A percentile compares a stretch with the other conserved stretches of the same genome.
Conservation (phyloP, 192 early-diverging fungal genomes). For the Chytriomyces sp. region DNA sequence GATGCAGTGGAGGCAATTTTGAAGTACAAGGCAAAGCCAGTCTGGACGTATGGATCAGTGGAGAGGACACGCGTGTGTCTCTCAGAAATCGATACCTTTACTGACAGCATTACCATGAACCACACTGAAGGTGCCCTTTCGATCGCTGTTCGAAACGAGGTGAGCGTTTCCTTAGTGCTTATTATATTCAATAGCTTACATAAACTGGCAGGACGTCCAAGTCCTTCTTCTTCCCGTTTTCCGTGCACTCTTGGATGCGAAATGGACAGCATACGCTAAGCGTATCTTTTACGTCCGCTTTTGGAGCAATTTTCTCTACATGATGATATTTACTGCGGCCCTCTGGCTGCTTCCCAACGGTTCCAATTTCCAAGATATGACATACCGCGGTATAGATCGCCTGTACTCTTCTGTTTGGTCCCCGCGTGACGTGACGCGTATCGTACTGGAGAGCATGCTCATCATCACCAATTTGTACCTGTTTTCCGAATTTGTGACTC, state of each 20-base stretch:
- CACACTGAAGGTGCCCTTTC: constrained; percentile 19
- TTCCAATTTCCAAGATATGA: not conserved
- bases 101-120: constrained; percentile 20
- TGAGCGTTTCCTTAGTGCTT: constrained; percentile 19
- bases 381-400: not conserved
- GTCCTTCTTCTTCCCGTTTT: constrained; percentile 27
- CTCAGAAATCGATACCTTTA: constrained; percentile 29
- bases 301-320: constrained; percentile 10
- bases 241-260: constrained; percentile 15
- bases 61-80: not conserved
- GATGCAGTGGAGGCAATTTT: constrained; percentile 27
- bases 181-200: not conserved
- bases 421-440: not conserved
- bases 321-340: constrained; percentile 14
- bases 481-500: not conserved
- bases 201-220: constrained; percentile 19
- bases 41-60: constrained; percentile 23
- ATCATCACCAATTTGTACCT: constrained; percentile 7
- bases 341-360: constrained; percentile 21
- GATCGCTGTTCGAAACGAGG: constrained; percentile 23
- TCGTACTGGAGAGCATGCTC: constrained; percentile 12
- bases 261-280: constrained; percentile 30
- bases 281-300: constrained; percentile 25
- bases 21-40: constrained; percentile 23
- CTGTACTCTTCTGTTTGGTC: not conserved